Conservation (phyloP, 371 early-diverging fungal species). For the Apophysomyces elegans region DNA sequence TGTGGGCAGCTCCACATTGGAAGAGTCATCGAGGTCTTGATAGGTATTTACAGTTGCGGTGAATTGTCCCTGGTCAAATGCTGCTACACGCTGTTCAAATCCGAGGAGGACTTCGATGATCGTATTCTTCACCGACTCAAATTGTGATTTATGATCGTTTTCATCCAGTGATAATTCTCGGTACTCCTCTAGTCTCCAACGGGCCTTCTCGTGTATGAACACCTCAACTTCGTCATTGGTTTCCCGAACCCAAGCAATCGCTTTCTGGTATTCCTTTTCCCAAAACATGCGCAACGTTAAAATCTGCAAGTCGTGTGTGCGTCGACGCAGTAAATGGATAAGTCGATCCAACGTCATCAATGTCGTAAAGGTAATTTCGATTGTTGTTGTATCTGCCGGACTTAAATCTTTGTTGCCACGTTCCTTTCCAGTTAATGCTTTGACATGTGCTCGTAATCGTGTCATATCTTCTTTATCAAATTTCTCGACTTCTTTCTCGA, state of each 20-base stretch:
- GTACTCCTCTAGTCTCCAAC: slow-evolving; percentile 29
- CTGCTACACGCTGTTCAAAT: slow-evolving; percentile 37
- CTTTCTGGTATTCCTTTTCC: slow-evolving; percentile 46
- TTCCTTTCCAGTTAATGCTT: slow-evolving; percentile 42
- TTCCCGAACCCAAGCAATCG: slow-evolving; percentile 37
- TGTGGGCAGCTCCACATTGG: slow-evolving; percentile 35
- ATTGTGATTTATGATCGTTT: not conserved
- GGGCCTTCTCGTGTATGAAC: slow-evolving; percentile 37
- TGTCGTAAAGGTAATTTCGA: slow-evolving; percentile 56
- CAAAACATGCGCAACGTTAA: slow-evolving; percentile 46
- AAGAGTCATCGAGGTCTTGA: slow-evolving; percentile 49
- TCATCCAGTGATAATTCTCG: not conserved
- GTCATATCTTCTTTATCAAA: slow-evolving; percentile 60
- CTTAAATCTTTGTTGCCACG: slow-evolving; percentile 47
- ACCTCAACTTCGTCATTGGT: slow-evolving; percentile 33
- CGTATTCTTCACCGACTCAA: slow-evolving; percentile 13
- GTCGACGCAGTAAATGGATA: slow-evolving; percentile 36
- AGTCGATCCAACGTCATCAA: slow-evolving; percentile 50
- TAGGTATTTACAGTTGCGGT: slow-evolving; percentile 42
- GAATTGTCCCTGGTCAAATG: slow-evolving; percentile 50
- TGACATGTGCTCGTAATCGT: slow-evolving; percentile 57
- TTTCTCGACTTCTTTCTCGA: slow-evolving; percentile 51
- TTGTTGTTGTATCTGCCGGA: slow-evolving; percentile 61
- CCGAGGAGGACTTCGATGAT: slow-evolving; percentile 35
- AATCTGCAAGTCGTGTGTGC: slow-evolving; percentile 40